Base-by-base conservation (phyloP, 495 filamentous ascomycete species). In the Emericellopsis terricola region DNA sequence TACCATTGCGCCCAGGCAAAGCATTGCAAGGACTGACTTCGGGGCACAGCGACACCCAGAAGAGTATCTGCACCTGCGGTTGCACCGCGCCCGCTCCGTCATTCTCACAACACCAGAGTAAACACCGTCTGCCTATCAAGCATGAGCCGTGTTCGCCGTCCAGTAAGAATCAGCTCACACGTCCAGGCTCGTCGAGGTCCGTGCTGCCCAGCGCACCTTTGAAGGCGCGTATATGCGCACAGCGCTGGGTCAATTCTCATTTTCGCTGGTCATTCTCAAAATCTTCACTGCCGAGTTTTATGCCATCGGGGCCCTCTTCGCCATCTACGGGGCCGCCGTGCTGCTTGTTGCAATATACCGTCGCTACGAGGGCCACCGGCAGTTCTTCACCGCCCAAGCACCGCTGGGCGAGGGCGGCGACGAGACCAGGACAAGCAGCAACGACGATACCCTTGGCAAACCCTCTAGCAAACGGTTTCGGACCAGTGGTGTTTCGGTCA, bases 231-330 rank as follows among this genome's bases (percentile, higher is more conserved):
- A 97, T 57, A 73, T 93, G 40, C 83, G 89, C 33, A 97, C 89
- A 0, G 82, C 87, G 0, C 73, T 96, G 20, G 78, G 76, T 2
- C 86, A 94, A 52, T 96, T 94, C 67, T 82, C 76, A 33, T 96
- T 97, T 48, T 73, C 87, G 28, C 74, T 97, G 13, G 73, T 97
- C 38, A 78, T 97, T 7, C 71, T 97, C 33, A 91, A 87, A 58
- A 92, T 97, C 53, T 96, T 96, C 62, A 94, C 83, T 15, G 65
- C 71, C 28, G 84, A 94, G 47, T 94, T 96, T 67, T 96, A 94
- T 57, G 68, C 73, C 42, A 87, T 93, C 41, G 86, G 85, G 13
- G 86, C 86, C 2, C 64, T 94, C 14, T 93, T 93, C 47, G 85
- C 87, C 5, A 74, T 81, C 21, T 94, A 94, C 44, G 87, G 91